These are phyloP conservation scores for Ceratocystis eucalypticola DNA, from an alignment of 2,329 filamentous ascomycete genomes.

Conservation along the genomic window DNA sequence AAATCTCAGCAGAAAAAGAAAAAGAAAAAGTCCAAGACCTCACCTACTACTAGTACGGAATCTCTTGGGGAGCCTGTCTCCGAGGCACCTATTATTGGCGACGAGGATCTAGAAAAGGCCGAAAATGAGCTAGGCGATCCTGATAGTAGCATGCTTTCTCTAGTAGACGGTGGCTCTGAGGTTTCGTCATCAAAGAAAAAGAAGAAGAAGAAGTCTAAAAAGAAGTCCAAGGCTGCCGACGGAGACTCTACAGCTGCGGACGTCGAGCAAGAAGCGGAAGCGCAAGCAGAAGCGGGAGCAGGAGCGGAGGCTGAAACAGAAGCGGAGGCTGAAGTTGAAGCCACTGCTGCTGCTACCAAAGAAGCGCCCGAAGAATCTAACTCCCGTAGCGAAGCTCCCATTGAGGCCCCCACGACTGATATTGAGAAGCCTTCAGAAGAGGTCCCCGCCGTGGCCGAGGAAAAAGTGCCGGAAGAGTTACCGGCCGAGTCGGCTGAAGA, in stretches of 20 bases:
- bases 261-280: not conserved
- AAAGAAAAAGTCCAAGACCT: conserved; percentile 14
- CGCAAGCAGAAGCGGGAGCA: not conserved
- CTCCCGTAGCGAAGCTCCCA: conserved; percentile 9
- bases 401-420: not conserved
- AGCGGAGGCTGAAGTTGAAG: not conserved
- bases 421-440: conserved; percentile 16
- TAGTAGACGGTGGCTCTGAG: not conserved
- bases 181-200: conserved; percentile 8
- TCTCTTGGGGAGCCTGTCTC: not conserved
- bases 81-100: not conserved
- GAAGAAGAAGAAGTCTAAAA: conserved; percentile 15
- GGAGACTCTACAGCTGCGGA: not conserved
- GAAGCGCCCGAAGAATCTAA: not conserved
- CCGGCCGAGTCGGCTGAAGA: conserved; percentile 7
- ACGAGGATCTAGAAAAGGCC: not conserved
- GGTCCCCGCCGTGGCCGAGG: conserved; percentile 10
- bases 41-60: conserved; percentile 1
- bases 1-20: conserved; percentile 17
- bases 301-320: not conserved
- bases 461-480: not conserved
- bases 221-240: conserved; percentile 10
- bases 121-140: not conserved
- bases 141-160: not conserved
- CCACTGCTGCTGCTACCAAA: not conserved